Evolutionary conservation across 257 asterid species (phyloP).

Genomic region (Nicotiana paniculata): DNA sequence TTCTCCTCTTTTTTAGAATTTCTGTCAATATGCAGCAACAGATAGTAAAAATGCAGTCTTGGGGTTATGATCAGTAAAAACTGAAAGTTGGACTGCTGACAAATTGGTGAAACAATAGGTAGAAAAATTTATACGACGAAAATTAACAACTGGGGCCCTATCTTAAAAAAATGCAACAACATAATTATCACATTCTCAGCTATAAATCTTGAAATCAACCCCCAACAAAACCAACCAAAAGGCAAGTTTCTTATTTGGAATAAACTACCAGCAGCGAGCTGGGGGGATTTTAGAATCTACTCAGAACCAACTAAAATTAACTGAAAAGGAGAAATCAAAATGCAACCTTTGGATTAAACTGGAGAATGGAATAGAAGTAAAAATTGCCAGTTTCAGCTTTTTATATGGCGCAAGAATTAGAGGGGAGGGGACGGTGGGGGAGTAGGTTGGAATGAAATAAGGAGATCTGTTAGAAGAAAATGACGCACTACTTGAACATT

Average conservation of each 20-base stretch:
- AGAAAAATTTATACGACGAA: neutral
- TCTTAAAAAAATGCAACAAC: neutral
- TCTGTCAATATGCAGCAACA: neutral
- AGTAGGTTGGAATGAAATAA: neutral
- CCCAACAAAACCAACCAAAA: neutral
- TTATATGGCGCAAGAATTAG: too few relatives aligned
- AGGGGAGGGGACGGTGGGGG: neutral
- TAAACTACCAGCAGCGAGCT: too few relatives aligned
- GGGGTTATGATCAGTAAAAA: neutral
- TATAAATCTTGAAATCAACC: neutral
- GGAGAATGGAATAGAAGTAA: neutral
- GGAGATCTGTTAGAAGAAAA: neutral
- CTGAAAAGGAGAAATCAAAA: neutral
- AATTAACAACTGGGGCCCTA: neutral
- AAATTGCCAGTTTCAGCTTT: neutral
- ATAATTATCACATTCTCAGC: neutral
- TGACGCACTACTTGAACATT: neutral
- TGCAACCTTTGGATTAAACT: neutral
- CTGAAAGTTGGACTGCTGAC: neutral
- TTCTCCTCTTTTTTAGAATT: neutral
- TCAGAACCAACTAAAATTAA: too few relatives aligned
- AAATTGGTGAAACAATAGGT: neutral
- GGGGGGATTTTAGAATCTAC: too few relatives aligned
- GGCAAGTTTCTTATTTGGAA: neutral
- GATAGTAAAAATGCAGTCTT: neutral